These are phyloP conservation scores for Trichoderma guizhouense DNA, from an alignment of 2,329 filamentous ascomycete species.

Conservation along the genomic window DNA sequence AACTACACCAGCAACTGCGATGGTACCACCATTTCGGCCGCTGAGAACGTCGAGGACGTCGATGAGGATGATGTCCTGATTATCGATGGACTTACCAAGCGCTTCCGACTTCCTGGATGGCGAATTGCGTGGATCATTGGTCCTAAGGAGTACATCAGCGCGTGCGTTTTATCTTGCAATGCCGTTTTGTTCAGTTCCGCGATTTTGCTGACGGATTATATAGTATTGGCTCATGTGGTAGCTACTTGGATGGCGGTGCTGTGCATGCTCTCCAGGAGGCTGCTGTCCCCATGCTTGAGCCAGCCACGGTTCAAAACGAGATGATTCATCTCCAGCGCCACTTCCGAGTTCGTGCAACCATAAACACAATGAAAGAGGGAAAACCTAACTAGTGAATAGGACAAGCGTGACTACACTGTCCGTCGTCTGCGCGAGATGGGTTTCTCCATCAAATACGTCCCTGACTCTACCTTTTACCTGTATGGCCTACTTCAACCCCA, in stretches of 20 bases:
- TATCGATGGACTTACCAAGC: conserved; percentile 93
- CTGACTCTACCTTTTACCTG: conserved; percentile 92
- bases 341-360: conserved; percentile 61
- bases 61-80: conserved; percentile 88
- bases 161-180: conserved; percentile 43
- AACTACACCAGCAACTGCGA: conserved; percentile 94
- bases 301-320: conserved; percentile 71
- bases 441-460: conserved; percentile 78
- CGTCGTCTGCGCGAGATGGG: conserved; percentile 77
- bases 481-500: conserved; percentile 40
- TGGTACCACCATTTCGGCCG: conserved; percentile 81
- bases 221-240: conserved; percentile 81
- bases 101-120: conserved; percentile 94
- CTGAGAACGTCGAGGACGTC: conserved; percentile 86
- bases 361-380: background rate
- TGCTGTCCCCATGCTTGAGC: conserved; percentile 89
- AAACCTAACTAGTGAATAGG: conserved; percentile 36
- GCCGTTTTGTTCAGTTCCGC: no score
- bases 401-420: conserved; percentile 90
- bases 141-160: conserved; percentile 90
- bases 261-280: conserved; percentile 96
- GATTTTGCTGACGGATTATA: background rate
- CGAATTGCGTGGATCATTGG: conserved; percentile 95
- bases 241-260: conserved; percentile 90
- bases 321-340: conserved; percentile 88